Evolutionary conservation across 768 basidiomycete species (phyloP).

Genomic region (Amanita rimosa): DNA sequence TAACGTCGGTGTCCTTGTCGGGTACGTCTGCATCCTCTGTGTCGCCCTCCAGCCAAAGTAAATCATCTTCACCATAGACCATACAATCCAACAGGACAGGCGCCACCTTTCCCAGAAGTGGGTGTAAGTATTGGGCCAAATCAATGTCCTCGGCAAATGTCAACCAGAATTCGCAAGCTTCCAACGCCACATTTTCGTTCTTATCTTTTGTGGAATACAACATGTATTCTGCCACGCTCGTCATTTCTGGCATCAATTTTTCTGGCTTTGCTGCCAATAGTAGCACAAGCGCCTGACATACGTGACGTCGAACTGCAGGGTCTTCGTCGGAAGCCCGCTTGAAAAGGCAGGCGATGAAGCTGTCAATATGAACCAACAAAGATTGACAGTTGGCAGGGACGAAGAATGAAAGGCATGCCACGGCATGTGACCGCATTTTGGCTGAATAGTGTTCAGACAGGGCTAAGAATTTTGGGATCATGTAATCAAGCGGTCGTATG

Average conservation of each 20-base stretch:
- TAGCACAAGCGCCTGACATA: conserved; percentile 91
- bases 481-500: conserved; percentile 86
- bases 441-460: conserved; percentile 77
- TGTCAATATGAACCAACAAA: conserved; percentile 84
- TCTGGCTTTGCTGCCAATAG: conserved; percentile 90
- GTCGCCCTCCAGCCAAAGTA: conserved; percentile 90
- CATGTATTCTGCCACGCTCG: conserved; percentile 97
- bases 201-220: conserved; percentile 96
- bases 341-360: conserved; percentile 89
- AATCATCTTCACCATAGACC: conserved; percentile 92
- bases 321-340: conserved; percentile 92
- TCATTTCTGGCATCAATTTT: conserved; percentile 93
- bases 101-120: conserved; percentile 82
- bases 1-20: conserved; percentile 93
- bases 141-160: conserved; percentile 96
- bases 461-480: conserved; percentile 91
- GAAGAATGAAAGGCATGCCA: conserved; percentile 92
- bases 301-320: conserved; percentile 86
- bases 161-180: conserved; percentile 99
- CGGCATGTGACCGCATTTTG: conserved; percentile 89
- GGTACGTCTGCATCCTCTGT: conserved; percentile 83
- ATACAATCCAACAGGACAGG: conserved; percentile 96
- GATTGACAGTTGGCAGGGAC: conserved; percentile 81
- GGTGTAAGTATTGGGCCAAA: conserved; percentile 72
- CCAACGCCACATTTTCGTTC: conserved; percentile 91